Evolutionary conservation across 306 rosid genomes (phyloP), one percentile per base, ranked within the genome.

Genomic region (Dryas octopetala): DNA sequence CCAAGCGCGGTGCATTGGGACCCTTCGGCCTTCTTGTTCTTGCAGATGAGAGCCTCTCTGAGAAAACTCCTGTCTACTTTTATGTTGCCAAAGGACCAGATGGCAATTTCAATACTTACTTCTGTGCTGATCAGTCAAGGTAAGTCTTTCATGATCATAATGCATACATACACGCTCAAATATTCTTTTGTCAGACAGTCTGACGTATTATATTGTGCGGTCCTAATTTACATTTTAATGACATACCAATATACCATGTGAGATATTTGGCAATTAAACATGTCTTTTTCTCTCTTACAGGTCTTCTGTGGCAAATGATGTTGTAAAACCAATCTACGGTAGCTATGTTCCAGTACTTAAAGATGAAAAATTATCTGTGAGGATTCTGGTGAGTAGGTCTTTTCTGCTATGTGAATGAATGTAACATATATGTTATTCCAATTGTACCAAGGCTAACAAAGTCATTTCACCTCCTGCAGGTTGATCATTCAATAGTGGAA

Each of bases 401-500:
- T 47, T 59, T 46, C 4, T 43, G 17, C 55, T 1, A 38, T 45
- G 12, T 45, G 16, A 68, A 23, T 0, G 7, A 53, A 53, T 53
- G 17, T 53, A 15, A 53, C 58, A 53, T 53, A 53, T 53, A 2
- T 53, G 14, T 52, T 4, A 4, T 45, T 45, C 48, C n/a, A 10
- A 53, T 15, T 53, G 3, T 32, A 7, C 6, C 58, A 53, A 53
- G 13, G 23, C 7, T 38, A 50, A 50, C 28, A 65, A 13, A 28
- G 12, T 4, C 16, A 50, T 45, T 26, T 19, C 0, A 44, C 57
- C 53, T 32, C 51, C 52, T 75, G 16, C 78, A 93, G 98, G 93
- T 91, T 82, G 98, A 95, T 74, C 98, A 91, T 80, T 95, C 98
- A 10, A 81, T 88, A 10, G 85, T 95, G 38, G 98, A 95, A 85